Base-by-base conservation (phyloP, 129 eudicot species). In the Saussurea involucrata region DNA sequence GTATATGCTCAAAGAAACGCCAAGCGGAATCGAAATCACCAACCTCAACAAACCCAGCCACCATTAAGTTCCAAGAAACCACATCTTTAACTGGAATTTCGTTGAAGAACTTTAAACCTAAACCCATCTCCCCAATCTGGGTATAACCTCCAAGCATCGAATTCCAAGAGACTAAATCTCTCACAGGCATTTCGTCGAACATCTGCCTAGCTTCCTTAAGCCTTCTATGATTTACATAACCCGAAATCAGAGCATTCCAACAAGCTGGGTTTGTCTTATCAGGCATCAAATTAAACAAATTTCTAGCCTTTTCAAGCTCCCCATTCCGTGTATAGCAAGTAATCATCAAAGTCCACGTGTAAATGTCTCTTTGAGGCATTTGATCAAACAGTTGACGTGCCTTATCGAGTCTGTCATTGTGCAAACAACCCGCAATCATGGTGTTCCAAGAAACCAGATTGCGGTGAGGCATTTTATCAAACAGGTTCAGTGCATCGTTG, bases 361-460 rank as follows among this genome's bases (percentile, higher is more conserved):
- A 86, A 13, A 68, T 8, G 31, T 87, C 92, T 73, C 83, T 78
- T 21, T 81, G 77, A 15, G 85, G 79, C 92, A 85, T 87, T 76
- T 76, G 49, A 79, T 87, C 83, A 12, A 87, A 90, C 83, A 90
- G 78, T n/a, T 77, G 66, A 21, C 86, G 75, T 5, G 92, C 92
- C 53, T 65, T 68, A 12, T 85, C 84, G 46, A 83, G 69, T 66
- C 76, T 72, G 33, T 80, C 83, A 73, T 80, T 80, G 36, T 75
- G 79, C 80, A 85, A 28, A 68, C 83, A 87, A 57, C 92, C 96
- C 42, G 85, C 79, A 13, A 90, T 90, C 96, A 90, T 87, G 3
- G 92, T 78, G 84, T 87, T 87, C 96, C 92, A 90, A 21, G 92
- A 90, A 77, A 90, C 87, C 42, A 85, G 68, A 75, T 85, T 87